phyloP scores from a whole-genome alignment of 169 alveolate species.

The Eimeria zaria region DNA sequence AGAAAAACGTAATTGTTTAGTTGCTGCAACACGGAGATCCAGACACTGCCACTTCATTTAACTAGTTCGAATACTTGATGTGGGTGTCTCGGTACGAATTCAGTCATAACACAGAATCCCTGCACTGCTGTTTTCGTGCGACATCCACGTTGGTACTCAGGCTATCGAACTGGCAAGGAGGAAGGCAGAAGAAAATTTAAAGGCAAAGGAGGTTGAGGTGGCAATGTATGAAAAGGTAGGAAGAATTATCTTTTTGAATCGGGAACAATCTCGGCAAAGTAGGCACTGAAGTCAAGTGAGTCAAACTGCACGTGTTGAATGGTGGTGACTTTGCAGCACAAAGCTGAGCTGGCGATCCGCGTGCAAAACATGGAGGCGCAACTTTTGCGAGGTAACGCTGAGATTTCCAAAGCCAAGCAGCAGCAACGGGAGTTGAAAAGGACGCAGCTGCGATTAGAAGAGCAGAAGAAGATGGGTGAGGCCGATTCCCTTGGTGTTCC shows the following conservation, averaged over 20 bases:
- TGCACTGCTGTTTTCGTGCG: not conserved
- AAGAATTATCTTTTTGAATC: not conserved
- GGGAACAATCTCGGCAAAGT: not conserved
- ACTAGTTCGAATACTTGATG: not conserved
- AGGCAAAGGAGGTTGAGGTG: slow-evolving; percentile 44
- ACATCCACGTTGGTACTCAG: not conserved
- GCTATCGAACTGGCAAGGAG: slow-evolving; percentile 55
- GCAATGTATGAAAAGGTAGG: slow-evolving; percentile 31
- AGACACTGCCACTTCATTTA: not conserved
- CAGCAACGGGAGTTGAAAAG: slow-evolving; percentile 91
- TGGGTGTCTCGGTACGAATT: not conserved
- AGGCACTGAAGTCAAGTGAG: not conserved
- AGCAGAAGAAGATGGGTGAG: slow-evolving; percentile 85
- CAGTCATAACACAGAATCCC: not conserved
- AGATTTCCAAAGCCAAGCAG: slow-evolving; percentile 68
- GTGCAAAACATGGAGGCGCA: slow-evolving; percentile 92
- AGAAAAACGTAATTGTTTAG: slow-evolving; percentile 31
- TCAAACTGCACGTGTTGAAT: not conserved
- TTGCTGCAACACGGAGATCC: not conserved
- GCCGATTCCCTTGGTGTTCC: not conserved
- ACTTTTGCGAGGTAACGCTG: slow-evolving; percentile 89
- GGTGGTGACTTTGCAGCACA: slow-evolving; percentile 81
- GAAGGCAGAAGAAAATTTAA: slow-evolving; percentile 51
- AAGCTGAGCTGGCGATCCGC: slow-evolving; percentile 90
- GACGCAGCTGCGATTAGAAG: slow-evolving; percentile 89